Evolutionary conservation across 805 yeast genomes (phyloP).

Genomic region (Teunomyces tritomae): DNA sequence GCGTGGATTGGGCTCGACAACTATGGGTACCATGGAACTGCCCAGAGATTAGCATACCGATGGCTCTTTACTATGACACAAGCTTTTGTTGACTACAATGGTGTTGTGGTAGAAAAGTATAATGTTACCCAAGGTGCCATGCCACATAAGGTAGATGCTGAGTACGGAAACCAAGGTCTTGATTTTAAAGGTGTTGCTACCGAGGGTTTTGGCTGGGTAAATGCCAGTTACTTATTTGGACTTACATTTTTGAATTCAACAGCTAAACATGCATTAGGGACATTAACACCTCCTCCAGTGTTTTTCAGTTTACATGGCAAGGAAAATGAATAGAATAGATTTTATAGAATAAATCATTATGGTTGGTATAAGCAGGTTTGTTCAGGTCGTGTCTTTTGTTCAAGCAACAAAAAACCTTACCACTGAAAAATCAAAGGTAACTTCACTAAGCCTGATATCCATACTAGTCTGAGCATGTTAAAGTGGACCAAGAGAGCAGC

Average conservation of each 20-base stretch:
- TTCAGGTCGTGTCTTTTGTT: background rate
- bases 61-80: constrained; percentile 91
- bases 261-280: constrained; percentile 75
- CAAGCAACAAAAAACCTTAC: constrained; percentile 2
- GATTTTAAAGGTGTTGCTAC: constrained; percentile 90
- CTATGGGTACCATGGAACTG: constrained; percentile 65
- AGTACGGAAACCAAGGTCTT: constrained; percentile 94
- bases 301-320: constrained; percentile 50
- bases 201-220: constrained; percentile 99
- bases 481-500: background rate
- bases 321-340: constrained; percentile 21
- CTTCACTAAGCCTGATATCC: background rate
- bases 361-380: too few relatives aligned
- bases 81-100: constrained; percentile 88
- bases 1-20: constrained; percentile 84
- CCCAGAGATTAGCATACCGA: constrained; percentile 72
- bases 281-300: constrained; percentile 68
- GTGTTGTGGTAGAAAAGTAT: constrained; percentile 93
- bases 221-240: constrained; percentile 79
- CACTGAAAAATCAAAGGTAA: background rate
- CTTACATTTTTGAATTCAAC: constrained; percentile 60
- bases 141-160: constrained; percentile 92
- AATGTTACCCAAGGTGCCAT: constrained; percentile 80
- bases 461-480: background rate
- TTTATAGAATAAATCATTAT: background rate